Evolutionary conservation across 768 basidiomycete species (phyloP), one percentile per base, ranked within the genome.

Genomic region (Lentinula edodes): DNA sequence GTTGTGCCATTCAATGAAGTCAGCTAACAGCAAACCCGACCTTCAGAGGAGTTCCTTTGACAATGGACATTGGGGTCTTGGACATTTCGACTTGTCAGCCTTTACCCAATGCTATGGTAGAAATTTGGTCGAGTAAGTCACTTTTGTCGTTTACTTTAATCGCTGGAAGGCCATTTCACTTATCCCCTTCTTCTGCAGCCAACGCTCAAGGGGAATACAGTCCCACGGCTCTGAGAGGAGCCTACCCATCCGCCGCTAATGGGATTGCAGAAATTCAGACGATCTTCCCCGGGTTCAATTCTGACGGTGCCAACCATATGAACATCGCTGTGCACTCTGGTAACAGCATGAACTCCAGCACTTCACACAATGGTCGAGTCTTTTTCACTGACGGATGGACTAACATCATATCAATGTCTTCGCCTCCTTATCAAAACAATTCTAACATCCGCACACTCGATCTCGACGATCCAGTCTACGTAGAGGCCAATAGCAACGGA

Each of bases 1-100:
- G 18, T 23, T 18, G 6, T 38, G 35, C 52, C 18, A 1, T 5
- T 13, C 16, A 6, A 41, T 16, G 6, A 20, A 23, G 6, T 20
- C 32, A 12, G 20, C 9, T 5, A 15, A 23, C n/a, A 32, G 39
- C 38, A 39, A 18, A 6, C n/a, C 35, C 5, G 3, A 18, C 18
- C n/a, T 48, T 16, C 42, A 77, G 73, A 18, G 78, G 78, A 5
- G 66, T 79, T 38, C 61, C 69, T 6, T 64, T 78, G 59, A 72
- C 68, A 1, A 68, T 79, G 45, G 76, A 79, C 62, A 69, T 79
- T 38, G 74, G 73, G 42, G 65, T 78, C 39, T 66, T 79, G 60
- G 72, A 78, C 61, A 71, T 74, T 2, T 66, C 71, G n/a, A 76
- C 76, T 18, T 79, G 78, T 70, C 56, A 76, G 61, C 75, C 77